Evolutionary conservation across 495 filamentous ascomycete genomes (phyloP), one percentile per base, ranked within the genome.

Genomic region (Talaromyces liani): DNA sequence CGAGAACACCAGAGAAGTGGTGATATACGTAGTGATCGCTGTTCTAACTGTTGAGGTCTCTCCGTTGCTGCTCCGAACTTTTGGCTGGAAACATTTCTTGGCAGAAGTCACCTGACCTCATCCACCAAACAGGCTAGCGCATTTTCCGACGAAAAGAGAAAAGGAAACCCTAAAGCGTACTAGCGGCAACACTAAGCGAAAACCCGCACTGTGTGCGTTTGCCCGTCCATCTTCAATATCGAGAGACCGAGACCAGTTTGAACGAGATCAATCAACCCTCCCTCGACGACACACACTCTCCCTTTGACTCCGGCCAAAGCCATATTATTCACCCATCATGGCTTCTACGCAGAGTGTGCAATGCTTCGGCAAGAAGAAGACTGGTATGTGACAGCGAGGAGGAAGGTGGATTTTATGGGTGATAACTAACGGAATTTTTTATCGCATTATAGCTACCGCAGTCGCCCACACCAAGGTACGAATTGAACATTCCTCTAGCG

Each of bases 321-420:
- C 74, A 77, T 76, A 70, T 66, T 66, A 70, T 67, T 68, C 76
- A 88, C 69, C 80, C 76, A 88, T 69, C 80, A 94, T 92, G 89
- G 84, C 88, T 76, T 83, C 90, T 70, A 79, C 83, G 65, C 91
- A 91, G 82, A 90, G 87, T 80, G 91, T 94, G 69, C 90, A 93
- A 85, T 94, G 90, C 87, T 93, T 93, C 87, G 91, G 91, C 85
- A 93, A 91, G 83, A 91, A 91, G 85, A 91, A 91, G 85, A 91
- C 88, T 72, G 88, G 86, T 86, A 81, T 74, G 74, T 70, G 47
- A 10, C 12, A 31, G 4, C 16, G 22, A 27, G 14, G 24, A 56
- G 9, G 25, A 22, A 36, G 18, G 22, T 24, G 22, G 22, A 24
- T 24, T 65, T 16, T 1, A 16, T 55, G 49, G 22, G 2, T 14